These are phyloP conservation scores for Trichoderma koningii DNA, from an alignment of 2,329 filamentous ascomycete species.

Conservation along the genomic window DNA sequence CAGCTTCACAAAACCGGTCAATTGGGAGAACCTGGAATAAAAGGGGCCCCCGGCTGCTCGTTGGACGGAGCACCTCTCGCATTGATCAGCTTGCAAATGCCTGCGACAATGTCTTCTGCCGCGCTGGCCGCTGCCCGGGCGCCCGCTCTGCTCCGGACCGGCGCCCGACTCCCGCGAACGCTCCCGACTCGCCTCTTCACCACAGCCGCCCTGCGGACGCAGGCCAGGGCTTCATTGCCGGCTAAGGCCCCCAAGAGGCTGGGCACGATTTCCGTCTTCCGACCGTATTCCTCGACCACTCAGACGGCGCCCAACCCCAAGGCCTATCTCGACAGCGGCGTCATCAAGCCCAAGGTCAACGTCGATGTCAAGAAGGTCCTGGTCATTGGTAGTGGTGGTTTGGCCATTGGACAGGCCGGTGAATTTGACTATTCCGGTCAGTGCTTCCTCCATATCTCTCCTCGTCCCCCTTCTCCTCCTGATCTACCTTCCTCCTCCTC, in stretches of 20 bases:
- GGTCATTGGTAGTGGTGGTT: constrained; percentile 91
- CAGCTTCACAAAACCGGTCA: constrained; percentile 33
- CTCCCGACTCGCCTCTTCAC: constrained; percentile 51
- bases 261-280: constrained; percentile 50
- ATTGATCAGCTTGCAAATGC: constrained; percentile 44
- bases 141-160: constrained; percentile 59
- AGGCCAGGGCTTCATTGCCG: constrained; percentile 40
- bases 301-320: constrained; percentile 78
- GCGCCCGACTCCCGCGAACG: constrained; percentile 51
- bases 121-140: constrained; percentile 56
- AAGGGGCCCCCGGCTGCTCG: constrained; percentile 39
- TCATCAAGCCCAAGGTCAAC: constrained; percentile 74
- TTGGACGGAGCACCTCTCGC: constrained; percentile 41
- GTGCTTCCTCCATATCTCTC: constrained; percentile 38
- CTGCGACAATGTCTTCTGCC: constrained; percentile 43
- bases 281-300: constrained; percentile 47
- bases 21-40: constrained; percentile 35
- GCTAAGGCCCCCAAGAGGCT: constrained; percentile 47
- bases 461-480: background rate
- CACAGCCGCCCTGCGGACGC: constrained; percentile 40
- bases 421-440: constrained; percentile 98
- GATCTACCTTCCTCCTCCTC: too few species aligned
- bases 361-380: constrained; percentile 96
- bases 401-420: constrained; percentile 95
- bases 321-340: constrained; percentile 86